phyloP scores from a whole-genome alignment of 106 monocot genomes.

The Apostasia ramifera region DNA sequence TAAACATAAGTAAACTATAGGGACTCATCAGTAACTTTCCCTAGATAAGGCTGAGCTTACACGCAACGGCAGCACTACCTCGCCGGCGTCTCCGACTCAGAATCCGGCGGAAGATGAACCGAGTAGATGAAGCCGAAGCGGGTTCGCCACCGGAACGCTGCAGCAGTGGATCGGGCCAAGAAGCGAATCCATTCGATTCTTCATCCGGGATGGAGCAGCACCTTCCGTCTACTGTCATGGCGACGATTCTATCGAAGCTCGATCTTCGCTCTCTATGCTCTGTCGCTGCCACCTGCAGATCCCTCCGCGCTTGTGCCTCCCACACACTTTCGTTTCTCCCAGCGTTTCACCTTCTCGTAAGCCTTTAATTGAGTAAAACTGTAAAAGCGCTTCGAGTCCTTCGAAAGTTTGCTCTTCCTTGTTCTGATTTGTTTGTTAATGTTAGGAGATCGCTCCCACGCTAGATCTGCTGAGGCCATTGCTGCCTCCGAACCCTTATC shows the following conservation, averaged over 20 bases:
- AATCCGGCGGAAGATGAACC: too few species aligned
- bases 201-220: neutral
- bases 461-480: conserved; percentile 58
- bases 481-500: conserved; percentile 58
- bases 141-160: too few species aligned
- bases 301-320: conserved; percentile 56
- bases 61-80: too few species aligned
- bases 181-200: neutral
- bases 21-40: too few species aligned
- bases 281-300: conserved; percentile 53
- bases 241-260: conserved; percentile 64
- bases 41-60: too few species aligned
- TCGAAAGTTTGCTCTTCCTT: neutral
- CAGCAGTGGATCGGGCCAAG: too few species aligned
- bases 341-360: conserved; percentile 66
- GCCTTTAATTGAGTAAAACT: neutral
- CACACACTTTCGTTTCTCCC: conserved; percentile 61
- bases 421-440: conserved; percentile 2
- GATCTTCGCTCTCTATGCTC: conserved; percentile 74
- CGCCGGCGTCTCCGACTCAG: too few species aligned
- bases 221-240: conserved; percentile 61
- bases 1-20: too few species aligned
- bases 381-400: neutral
- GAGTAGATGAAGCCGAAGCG: too few species aligned
- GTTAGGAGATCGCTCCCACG: conserved; percentile 67